Evolutionary conservation across 2,329 filamentous ascomycete species (phyloP), one percentile per base, ranked within the genome.

Genomic region (Metarhizium sp.): DNA sequence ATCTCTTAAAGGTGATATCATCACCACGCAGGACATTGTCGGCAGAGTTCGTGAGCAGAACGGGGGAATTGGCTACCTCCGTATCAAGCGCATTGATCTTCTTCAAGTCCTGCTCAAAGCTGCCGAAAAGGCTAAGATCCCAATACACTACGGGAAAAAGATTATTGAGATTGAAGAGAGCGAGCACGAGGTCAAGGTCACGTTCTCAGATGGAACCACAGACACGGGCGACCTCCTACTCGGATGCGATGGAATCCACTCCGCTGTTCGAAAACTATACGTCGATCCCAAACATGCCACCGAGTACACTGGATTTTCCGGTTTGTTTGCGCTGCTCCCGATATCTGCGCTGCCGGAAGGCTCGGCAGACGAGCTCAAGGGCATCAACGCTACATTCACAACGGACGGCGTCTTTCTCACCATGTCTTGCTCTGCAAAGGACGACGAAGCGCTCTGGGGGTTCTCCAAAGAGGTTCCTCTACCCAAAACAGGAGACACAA

Each of bases 101-200:
- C 66, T 88, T 30, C 82, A 87, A 67, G 69, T 88, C 57, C 71
- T 76, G 59, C 71, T 87, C 53, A 72, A 82, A 53, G 72, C 78
- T 56, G 82, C 83, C 4, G 77, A 75, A 59, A 71, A 69, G 25
- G 63, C 57, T 3, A 66, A 64, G 46, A 61, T 66, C 2, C 69
- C 67, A 46, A 76, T 78, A 55, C 85, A 88, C 61, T 90, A 86
- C 63, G 78, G 90, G 13, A 87, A 88, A 60, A 85, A 83, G 7
- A 87, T 88, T 46, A 66, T 86, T 50, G 87, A 79, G 63, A 75
- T 76, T 4, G 73, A 75, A 52, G 71, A 75, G 53, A 76, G 78
- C 55, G 83, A 83, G 11, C 79, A 85, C 6, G 69, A 88, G 51
- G 77, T 87, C 63, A 79, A 78, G 5, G 85, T 85, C 1, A 72